These are phyloP conservation scores for Xylariaceae sp. DNA, from an alignment of 2,329 filamentous ascomycete genomes.

Conservation along the genomic window DNA sequence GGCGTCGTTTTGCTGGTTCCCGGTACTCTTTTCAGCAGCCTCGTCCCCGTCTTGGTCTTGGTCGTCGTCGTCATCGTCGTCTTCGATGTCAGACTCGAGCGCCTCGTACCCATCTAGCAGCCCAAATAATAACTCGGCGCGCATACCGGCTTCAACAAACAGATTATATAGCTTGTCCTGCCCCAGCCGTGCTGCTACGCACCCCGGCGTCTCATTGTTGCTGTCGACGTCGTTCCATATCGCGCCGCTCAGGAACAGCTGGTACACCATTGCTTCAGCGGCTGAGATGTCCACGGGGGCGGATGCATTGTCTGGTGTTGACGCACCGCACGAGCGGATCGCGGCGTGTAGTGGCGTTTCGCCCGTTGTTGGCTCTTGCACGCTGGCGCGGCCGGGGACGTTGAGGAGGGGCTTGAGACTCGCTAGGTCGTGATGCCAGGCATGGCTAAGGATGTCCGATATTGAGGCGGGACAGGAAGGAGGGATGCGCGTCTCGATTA, in stretches of 20 bases:
- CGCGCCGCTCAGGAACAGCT: slow-evolving; percentile 84
- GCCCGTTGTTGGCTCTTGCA: slow-evolving; percentile 83
- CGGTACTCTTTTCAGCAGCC: slow-evolving; percentile 29
- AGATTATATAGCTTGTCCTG: slow-evolving; percentile 76
- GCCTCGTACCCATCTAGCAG: slow-evolving; percentile 82
- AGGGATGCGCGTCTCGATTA: slow-evolving; percentile 60
- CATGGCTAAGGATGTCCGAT: slow-evolving; percentile 59
- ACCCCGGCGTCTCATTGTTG: slow-evolving; percentile 89
- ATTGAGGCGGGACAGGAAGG: slow-evolving; percentile 57
- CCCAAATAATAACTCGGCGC: slow-evolving; percentile 86
- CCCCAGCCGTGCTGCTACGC: slow-evolving; percentile 76
- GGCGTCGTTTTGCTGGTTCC: slow-evolving; percentile 20
- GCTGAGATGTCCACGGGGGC: slow-evolving; percentile 57
- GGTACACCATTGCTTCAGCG: slow-evolving; percentile 71
- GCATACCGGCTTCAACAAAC: slow-evolving; percentile 87
- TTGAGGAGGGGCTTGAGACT: slow-evolving; percentile 74
- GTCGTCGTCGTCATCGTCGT: slow-evolving; percentile 56
- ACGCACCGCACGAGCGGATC: slow-evolving; percentile 73
- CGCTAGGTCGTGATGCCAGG: slow-evolving; percentile 67
- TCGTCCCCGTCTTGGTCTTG: slow-evolving; percentile 48
- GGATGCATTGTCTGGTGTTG: slow-evolving; percentile 34
- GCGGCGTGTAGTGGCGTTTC: slow-evolving; percentile 90
- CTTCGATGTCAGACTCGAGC: slow-evolving; percentile 59
- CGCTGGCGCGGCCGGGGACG: slow-evolving; percentile 69
- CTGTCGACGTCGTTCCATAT: slow-evolving; percentile 97